Base-by-base conservation (phyloP, 2,329 filamentous ascomycete species). In the Westerdykella aurantiaca region DNA sequence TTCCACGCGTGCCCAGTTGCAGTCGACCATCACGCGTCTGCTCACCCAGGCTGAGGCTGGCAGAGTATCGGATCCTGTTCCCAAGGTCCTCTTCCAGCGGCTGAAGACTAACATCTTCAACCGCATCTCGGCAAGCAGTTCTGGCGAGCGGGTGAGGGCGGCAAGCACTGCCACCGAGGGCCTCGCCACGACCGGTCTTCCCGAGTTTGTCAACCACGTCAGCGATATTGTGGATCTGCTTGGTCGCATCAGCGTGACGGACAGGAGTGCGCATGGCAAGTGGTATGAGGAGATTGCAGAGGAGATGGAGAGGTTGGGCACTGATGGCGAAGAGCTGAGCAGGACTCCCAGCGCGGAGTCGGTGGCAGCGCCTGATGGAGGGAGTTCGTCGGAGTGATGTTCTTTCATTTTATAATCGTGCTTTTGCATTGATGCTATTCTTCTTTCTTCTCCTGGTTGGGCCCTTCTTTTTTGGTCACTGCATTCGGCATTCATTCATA, bases 241-340 rank as follows among this genome's bases (percentile, higher is more conserved):
- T 47, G 75, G 78, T 34, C 77, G 77, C 58, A 75, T 88, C 3
- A 81, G 82, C 12, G 70, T 70, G 4, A 81, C 88, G 5, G 85
- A 89, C 60, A 75, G 82, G 49, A 81, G 79, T 48, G 76, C 80
- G 6, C 85, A 88, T 64, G 79, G 79, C 11, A 58, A 69, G 35
- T 88, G 83, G 83, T 89, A 86, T 73, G 83, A 87, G 64, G 69
- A 73, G 37, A 76, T 86, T 49, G 78, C 80, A 0, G 73, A 74
- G 48, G 78, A 76, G 61, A 72, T 80, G 49, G 66, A 69, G 45
- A 60, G 60, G 16, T 45, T 63, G 41, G 63, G 59, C 16, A 44
- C 57, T 6, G 63, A 66, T n/a, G 55, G 57, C 5, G 56, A 61
- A 16, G 62, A 62, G 11, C 34, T 64, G 37, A 50, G 46, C 2